Evolutionary conservation across 1,284 basidiomycete species (phyloP).

Genomic region (Entoloma clypeatum): DNA sequence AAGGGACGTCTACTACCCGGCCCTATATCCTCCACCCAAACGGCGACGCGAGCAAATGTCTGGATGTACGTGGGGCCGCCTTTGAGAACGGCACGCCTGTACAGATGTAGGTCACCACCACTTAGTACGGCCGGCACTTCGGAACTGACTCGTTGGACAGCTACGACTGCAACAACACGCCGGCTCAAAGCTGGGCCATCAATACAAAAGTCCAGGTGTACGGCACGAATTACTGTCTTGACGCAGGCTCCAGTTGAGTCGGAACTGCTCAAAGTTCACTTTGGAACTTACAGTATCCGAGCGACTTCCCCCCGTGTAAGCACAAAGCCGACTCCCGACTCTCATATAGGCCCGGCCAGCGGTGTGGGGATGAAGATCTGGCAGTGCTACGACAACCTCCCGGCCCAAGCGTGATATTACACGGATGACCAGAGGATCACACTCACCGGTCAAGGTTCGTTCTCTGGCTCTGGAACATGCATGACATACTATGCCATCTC

Average conservation of each 20-base stretch:
- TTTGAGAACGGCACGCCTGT: slow-evolving; percentile 6
- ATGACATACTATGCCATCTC: too few relatives aligned
- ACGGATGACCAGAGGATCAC: slow-evolving; percentile 16
- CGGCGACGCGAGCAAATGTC: not conserved
- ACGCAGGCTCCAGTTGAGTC: not conserved
- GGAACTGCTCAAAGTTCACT: too few relatives aligned
- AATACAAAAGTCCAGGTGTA: not conserved
- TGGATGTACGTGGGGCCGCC: slow-evolving; percentile 5
- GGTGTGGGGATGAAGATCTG: slow-evolving; percentile 19
- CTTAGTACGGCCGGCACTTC: not conserved
- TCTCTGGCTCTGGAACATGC: too few relatives aligned
- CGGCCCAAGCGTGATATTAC: slow-evolving; percentile 16
- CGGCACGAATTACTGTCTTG: slow-evolving; percentile 1
- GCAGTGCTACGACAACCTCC: slow-evolving; percentile 16
- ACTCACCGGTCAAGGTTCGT: not conserved
- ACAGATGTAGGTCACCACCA: slow-evolving; percentile 2
- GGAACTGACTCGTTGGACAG: not conserved
- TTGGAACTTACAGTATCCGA: too few relatives aligned
- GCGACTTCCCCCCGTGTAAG: too few relatives aligned
- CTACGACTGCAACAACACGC: slow-evolving; percentile 7
- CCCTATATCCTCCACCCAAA: slow-evolving; percentile 9
- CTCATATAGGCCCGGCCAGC: slow-evolving; percentile 9
- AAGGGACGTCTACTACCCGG: too few relatives aligned
- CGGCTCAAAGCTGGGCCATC: slow-evolving; percentile 5
- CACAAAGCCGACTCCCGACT: too few relatives aligned